Percentiles rank a stretch among this genome's conserved stretches.
Evolutionary conservation across 2,329 filamentous ascomycete genomes (phyloP).

Genomic region (Corinectria fuckeliana): DNA sequence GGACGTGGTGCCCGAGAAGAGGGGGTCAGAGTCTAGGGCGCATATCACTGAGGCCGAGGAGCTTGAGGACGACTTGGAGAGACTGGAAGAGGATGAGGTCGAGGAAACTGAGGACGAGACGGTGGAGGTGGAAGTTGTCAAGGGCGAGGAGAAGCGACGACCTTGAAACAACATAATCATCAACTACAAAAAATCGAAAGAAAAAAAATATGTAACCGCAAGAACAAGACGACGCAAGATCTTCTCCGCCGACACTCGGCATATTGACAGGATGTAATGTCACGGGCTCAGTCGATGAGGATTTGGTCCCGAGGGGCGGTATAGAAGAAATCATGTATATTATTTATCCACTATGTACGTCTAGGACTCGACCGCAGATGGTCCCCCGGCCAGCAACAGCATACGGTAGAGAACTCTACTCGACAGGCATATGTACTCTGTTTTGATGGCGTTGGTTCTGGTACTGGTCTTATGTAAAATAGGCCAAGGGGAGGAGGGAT

Average conservation of each 20-base stretch:
- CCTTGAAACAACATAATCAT: slow-evolving; percentile 17
- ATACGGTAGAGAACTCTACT: slow-evolving; percentile 38
- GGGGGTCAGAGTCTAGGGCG: slow-evolving; percentile 41
- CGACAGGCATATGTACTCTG: slow-evolving; percentile 27
- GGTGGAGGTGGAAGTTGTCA: slow-evolving; percentile 14
- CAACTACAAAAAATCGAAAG: background rate
- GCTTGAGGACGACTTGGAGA: slow-evolving; percentile 57
- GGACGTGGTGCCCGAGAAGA: slow-evolving; percentile 60
- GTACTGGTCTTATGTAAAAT: slow-evolving; percentile 14
- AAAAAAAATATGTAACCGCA: background rate
- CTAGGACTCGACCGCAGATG: slow-evolving; percentile 31
- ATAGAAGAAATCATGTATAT: slow-evolving; percentile 39
- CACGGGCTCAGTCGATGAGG: slow-evolving; percentile 5
- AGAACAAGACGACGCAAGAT: background rate
- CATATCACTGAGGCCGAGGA: slow-evolving; percentile 60
- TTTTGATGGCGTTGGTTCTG: slow-evolving; percentile 33
- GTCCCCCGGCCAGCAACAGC: slow-evolving; percentile 21
- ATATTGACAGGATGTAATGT: slow-evolving; percentile 28
- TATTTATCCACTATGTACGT: slow-evolving; percentile 39
- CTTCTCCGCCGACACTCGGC: background rate
- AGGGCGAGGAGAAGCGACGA: slow-evolving; percentile 28
- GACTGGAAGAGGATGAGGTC: slow-evolving; percentile 44
- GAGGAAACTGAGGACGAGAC: slow-evolving; percentile 42
- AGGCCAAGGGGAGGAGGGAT: background rate
- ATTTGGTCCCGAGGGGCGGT: slow-evolving; percentile 14